Evolutionary conservation across 352 stramenopile species (phyloP), one percentile per base, ranked within the genome.

Genomic region (Phytophthora palmivora): DNA sequence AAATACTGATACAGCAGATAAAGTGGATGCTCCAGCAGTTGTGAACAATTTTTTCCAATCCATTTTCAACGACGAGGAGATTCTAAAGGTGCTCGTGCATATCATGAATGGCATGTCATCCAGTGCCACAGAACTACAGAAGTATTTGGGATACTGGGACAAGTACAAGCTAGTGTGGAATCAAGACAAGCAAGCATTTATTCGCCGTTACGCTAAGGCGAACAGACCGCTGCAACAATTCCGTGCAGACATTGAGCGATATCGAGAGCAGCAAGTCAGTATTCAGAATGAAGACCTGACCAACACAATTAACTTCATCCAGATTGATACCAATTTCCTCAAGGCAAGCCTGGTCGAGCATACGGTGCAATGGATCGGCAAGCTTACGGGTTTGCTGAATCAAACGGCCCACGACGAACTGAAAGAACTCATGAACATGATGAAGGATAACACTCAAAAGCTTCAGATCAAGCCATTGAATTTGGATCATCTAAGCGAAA

Each of bases 81-180:
- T 97, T 33, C 70, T 98, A 3, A 98, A 98, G 61, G 87, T 98
- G 10, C 75, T 97, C 6, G 92, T 98, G 1, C 88, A 97, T 47
- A 97, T 98, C 52, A 98, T 98, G 92, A 98, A 98, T 65, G 94
- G 94, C 10, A 98, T 98, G 91, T 95, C 84, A 2, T 94, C 90
- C 0, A 97, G 87, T 53, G 90, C 91, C 3, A 97, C 92, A 5
- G 90, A 98, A 57, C 65, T 98, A 6, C 91, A 98, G 64, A 98
- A 98, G 65, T 97, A 98, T 58, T 72, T 98, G 15, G 91, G 89
- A 14, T 98, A 98, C 64, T 98, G 93, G 93, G 91, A 98, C 62
- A 98, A 97, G 73, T 97, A 97, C 77, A 96, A 94, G 37, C 62
- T 95, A 15, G 67, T 98, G 0, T 98, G 92, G 92, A 96, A 98